Base-by-base conservation (phyloP, 2,329 filamentous ascomycete species). In the Xylaria sp. region DNA sequence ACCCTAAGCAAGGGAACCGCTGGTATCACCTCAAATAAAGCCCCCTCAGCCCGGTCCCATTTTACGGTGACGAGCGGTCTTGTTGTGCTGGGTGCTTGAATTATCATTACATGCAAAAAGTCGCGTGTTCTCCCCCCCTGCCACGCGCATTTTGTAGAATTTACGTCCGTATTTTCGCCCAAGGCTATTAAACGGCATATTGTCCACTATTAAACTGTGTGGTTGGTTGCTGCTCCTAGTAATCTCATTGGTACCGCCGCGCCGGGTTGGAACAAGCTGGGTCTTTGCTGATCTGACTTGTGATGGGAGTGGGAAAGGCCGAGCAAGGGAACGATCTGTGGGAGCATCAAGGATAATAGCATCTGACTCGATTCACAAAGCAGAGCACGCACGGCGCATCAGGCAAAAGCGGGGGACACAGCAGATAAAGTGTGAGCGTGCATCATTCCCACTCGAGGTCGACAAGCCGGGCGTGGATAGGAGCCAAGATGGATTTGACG, bases 11-110 rank as follows among this genome's bases (percentile, higher is more conserved):
- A 71, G 64, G 64, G 69, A 42, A 59, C 50, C 60, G 56, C 55
- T 64, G 61, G 69, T 71, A 71, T 65, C 54, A 71, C 69, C 67
- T 71, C 59, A 68, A 65, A 30, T 19, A 58, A 58, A 61, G 51
- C 51, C 56, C 64, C 63, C 50, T 67, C 67, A 64, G 53, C 61
- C 48, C 64, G 64, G 64, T 57, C 60, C 53, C 56, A 58, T 60
- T 59, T 48, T 30, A 12, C 53, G 42, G 56, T 53, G 50, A 69
- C 62, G 45, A 54, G 59, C 60, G 51, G 59, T 57, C 61, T 58
- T 53, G 69, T 45, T 64, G 32, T 62, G 51, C 32, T 63, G 36
- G 5, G 30, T 47, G 21, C 30, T 48, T 63, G 34, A 27, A 42
- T 62, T 66, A 53, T 39, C 32, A 30, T 67, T 61, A 42, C 47